Evolutionary conservation across 2,329 filamentous ascomycete genomes (phyloP).

Genomic region (Penicillium sp.): DNA sequence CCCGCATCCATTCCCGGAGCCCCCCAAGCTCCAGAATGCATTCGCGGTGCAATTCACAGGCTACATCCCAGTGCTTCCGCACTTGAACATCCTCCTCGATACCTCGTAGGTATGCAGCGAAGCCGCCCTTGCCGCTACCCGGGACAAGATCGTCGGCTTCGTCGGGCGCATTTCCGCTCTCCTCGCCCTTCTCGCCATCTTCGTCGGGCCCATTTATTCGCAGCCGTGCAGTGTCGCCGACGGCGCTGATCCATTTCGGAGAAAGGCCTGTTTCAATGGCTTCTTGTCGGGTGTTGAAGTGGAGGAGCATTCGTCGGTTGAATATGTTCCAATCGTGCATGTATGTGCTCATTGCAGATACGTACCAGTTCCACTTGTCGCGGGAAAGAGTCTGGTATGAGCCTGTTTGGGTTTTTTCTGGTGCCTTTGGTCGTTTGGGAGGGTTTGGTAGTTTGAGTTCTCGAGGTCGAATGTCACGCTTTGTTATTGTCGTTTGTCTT

Average conservation of each 20-base stretch:
- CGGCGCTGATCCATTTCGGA: slow-evolving; percentile 50
- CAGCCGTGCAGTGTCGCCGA: slow-evolving; percentile 45
- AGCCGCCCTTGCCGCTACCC: slow-evolving; percentile 38
- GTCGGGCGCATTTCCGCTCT: slow-evolving; percentile 10
- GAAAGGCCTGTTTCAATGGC: slow-evolving; percentile 44
- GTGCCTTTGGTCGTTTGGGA: slow-evolving; percentile 47
- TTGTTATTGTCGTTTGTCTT: slow-evolving; percentile 40
- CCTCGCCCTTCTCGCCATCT: slow-evolving; percentile 9
- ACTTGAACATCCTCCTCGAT: slow-evolving; percentile 45
- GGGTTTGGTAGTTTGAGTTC: slow-evolving; percentile 49
- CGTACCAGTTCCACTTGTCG: slow-evolving; percentile 49
- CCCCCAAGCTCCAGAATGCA: slow-evolving; percentile 41
- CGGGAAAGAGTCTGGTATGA: slow-evolving; percentile 43
- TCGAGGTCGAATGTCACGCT: slow-evolving; percentile 35
- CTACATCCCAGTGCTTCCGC: slow-evolving; percentile 47
- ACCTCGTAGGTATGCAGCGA: slow-evolving; percentile 43
- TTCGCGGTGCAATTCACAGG: slow-evolving; percentile 44
- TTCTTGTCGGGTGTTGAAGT: slow-evolving; percentile 53
- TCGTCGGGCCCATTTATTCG: slow-evolving; percentile 28
- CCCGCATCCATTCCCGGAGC: slow-evolving; percentile 37
- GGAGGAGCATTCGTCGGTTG: slow-evolving; percentile 51
- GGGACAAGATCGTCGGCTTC: slow-evolving; percentile 32
- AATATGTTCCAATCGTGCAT: slow-evolving; percentile 55
- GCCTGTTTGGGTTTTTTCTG: slow-evolving; percentile 22
- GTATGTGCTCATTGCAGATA: slow-evolving; percentile 52